phyloP scores from a whole-genome alignment of 352 stramenopile genomes.

The Halophytophthora batemanensis region DNA sequence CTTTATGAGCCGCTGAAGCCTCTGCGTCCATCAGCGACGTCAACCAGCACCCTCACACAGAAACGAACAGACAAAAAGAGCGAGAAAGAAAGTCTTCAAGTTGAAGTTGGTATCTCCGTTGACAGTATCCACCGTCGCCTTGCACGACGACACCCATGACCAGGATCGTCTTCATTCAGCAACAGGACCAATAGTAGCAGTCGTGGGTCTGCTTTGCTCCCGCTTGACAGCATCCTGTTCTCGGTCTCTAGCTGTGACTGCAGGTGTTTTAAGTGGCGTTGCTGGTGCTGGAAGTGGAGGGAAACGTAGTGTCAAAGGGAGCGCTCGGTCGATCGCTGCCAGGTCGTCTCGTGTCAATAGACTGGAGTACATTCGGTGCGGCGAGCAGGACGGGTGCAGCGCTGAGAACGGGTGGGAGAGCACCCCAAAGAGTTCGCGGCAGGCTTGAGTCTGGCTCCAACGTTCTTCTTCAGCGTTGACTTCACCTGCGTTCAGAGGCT shows the following conservation, averaged over 20 bases:
- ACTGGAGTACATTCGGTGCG: constrained; percentile 46
- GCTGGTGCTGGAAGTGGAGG: constrained; percentile 9
- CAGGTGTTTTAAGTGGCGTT: constrained; percentile 13
- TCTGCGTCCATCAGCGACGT: not conserved
- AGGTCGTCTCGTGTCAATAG: constrained; percentile 41
- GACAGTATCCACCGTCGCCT: too few species aligned
- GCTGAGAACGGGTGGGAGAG: constrained; percentile 45
- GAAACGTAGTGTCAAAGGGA: constrained; percentile 23
- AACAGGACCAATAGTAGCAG: not conserved
- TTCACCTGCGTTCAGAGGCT: constrained; percentile 9
- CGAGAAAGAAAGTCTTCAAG: too few species aligned
- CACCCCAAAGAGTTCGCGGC: constrained; percentile 35
- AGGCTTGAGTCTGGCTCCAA: constrained; percentile 2
- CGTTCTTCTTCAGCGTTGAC: constrained; percentile 17
- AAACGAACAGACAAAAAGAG: too few species aligned
- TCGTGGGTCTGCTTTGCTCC: too few species aligned
- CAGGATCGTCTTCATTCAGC: not conserved
- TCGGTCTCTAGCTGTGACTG: constrained; percentile 22
- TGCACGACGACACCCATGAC: not conserved
- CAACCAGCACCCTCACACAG: too few species aligned
- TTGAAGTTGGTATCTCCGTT: too few species aligned
- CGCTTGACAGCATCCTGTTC: not conserved
- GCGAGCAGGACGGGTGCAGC: constrained; percentile 32
- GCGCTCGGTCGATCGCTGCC: constrained; percentile 27
- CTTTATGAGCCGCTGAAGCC: not conserved